These are phyloP conservation scores for Stachybotrys chartarum DNA, from an alignment of 2,329 filamentous ascomycete species.

Conservation along the genomic window DNA sequence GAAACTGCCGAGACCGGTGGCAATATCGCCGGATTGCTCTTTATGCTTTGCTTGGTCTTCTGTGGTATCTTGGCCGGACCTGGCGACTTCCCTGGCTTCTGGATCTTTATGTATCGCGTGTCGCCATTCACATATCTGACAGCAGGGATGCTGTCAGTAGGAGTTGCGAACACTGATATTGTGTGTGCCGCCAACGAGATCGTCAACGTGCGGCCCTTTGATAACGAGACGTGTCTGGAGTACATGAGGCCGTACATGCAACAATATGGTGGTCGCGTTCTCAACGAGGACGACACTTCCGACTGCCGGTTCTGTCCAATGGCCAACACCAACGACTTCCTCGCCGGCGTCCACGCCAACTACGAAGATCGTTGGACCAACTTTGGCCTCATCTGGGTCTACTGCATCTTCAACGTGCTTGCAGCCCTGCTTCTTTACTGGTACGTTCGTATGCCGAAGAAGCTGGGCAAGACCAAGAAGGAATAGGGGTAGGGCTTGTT, in stretches of 20 bases:
- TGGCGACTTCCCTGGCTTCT: constrained; percentile 50
- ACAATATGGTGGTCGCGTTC: constrained; percentile 44
- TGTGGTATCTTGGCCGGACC: constrained; percentile 16
- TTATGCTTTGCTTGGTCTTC: constrained; percentile 49
- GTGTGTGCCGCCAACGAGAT: constrained; percentile 64
- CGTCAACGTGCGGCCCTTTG: constrained; percentile 55
- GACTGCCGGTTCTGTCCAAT: constrained; percentile 51
- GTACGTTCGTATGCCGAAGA: constrained; percentile 41
- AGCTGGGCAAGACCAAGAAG: constrained; percentile 20
- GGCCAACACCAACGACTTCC: constrained; percentile 42
- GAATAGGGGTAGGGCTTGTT: background rate
- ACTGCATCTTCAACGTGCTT: constrained; percentile 50
- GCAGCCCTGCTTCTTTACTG: constrained; percentile 51
- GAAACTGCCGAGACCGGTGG: constrained; percentile 60
- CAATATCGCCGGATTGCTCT: constrained; percentile 59
- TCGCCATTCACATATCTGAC: constrained; percentile 81
- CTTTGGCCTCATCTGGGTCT: constrained; percentile 56
- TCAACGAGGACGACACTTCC: constrained; percentile 35
- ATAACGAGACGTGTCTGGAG: constrained; percentile 48
- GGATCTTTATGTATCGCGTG: constrained; percentile 51
- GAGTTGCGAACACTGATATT: constrained; percentile 60
- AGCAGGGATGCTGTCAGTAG: constrained; percentile 62
- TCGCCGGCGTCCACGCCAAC: constrained; percentile 38
- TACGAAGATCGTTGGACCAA: constrained; percentile 62
- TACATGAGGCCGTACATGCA: constrained; percentile 50